Base-by-base conservation (phyloP, 768 basidiomycete genomes). In the Flagelloscypha sp. region DNA sequence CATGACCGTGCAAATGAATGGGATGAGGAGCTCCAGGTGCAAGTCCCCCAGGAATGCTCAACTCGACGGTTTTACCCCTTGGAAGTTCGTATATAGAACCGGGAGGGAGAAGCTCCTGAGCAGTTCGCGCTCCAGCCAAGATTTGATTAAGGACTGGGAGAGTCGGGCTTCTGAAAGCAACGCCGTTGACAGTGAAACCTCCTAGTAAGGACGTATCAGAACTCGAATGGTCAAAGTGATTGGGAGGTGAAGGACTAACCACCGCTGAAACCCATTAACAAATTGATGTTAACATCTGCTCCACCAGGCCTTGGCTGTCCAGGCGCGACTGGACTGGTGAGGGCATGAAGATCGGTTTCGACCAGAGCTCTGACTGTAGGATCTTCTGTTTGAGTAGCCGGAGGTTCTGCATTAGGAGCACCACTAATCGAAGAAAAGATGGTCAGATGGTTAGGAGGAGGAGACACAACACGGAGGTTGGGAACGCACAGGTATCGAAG, bases 91-190 rank as follows among this genome's bases (percentile, higher is more conserved):
- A 72, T 5, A 78, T 56, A 11, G 58, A 59, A 3, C 72, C 75
- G 0, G 38, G n/a, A 0, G 75, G 78, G 18, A 78, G 53, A 12
- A 80, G 56, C 1, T 70, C 59, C 13, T 58, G 47, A 0, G 76
- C 62, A n/a, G 59, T 56, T 22, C 53, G 54, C 5, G 67, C 67
- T 0, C 77, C 77, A 33, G 68, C 74, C 23, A 79, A 47, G 24
- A 78, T 70, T 43, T 79, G 77, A 11, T 77, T 62, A 7, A 79
- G 61, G 10, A 76, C 66, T 0, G 77, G 76, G 0, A 66, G 53
- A 0, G 59, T 56, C 0, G 75, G 74, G 2, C 59, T 48, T 4
- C 24, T 27, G 40, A 56, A 67, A 1, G 45, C 31, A 1, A 42
- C 49, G 3, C 54, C 53, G 34, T 68, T 66, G 21, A 64, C 45